phyloP scores from a whole-genome alignment of 2,329 filamentous ascomycete species.

The Davidsoniella eucalypti region DNA sequence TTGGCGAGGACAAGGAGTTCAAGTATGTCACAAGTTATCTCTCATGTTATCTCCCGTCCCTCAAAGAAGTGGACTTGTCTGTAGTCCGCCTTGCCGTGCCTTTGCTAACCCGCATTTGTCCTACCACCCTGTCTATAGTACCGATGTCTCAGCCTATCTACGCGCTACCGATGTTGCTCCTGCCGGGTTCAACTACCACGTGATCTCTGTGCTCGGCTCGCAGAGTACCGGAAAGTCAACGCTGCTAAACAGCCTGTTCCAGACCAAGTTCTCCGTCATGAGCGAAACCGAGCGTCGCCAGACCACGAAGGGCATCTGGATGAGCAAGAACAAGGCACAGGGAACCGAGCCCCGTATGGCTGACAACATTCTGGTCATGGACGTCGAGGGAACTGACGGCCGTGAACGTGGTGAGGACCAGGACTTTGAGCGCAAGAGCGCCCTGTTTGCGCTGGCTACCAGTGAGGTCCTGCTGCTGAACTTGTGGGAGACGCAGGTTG shows the following conservation, averaged over 20 bases:
- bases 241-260: constrained; percentile 86
- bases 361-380: constrained; percentile 97
- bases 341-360: constrained; percentile 52
- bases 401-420: constrained; percentile 94
- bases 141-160: constrained; percentile 68
- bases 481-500: constrained; percentile 98
- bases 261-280: constrained; percentile 95
- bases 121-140: constrained; percentile 29
- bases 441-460: constrained; percentile 88
- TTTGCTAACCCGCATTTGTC: constrained; percentile 12
- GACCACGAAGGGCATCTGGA: constrained; percentile 98
- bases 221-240: constrained; percentile 98
- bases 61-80: neutral
- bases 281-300: constrained; percentile 83
- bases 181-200: constrained; percentile 95
- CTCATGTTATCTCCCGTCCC: neutral
- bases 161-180: constrained; percentile 62
- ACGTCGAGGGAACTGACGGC: constrained; percentile 94
- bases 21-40: constrained; percentile 44
- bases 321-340: constrained; percentile 83
- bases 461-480: constrained; percentile 97
- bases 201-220: constrained; percentile 96
- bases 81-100: neutral
- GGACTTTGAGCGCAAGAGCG: constrained; percentile 97
- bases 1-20: constrained; percentile 78